Percentiles rank a stretch among this genome's conserved stretches.
Conservation (phyloP, 1,139 yeast species). For the Spencermartinsiella ligniputridi region DNA sequence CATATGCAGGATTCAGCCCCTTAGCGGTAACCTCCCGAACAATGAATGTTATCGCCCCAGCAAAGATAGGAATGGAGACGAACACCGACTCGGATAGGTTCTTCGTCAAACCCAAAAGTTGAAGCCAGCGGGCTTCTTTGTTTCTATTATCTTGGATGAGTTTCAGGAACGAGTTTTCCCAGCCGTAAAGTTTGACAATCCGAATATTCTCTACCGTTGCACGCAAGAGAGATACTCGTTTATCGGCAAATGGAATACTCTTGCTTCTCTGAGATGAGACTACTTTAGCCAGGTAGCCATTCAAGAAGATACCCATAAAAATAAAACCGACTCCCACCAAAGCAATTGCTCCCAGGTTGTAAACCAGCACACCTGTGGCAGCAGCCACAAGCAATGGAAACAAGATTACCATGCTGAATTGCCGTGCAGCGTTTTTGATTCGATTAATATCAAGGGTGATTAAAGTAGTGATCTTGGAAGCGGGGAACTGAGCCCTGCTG, state of each 20-base stretch:
- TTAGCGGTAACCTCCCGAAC: slow-evolving; percentile 52
- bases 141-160: slow-evolving; percentile 43
- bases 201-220: slow-evolving; percentile 59
- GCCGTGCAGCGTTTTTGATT: slow-evolving; percentile 11
- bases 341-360: slow-evolving; percentile 62
- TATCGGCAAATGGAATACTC: slow-evolving; percentile 51
- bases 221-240: slow-evolving; percentile 51
- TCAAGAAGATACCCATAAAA: slow-evolving; percentile 30
- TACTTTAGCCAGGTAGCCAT: slow-evolving; percentile 30
- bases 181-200: slow-evolving; percentile 61
- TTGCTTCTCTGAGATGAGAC: slow-evolving; percentile 42
- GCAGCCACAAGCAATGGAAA: slow-evolving; percentile 50
- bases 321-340: slow-evolving; percentile 49
- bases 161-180: slow-evolving; percentile 56
- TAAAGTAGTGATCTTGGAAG: slow-evolving; percentile 13
- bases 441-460: slow-evolving; percentile 13
- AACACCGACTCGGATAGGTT: slow-evolving; percentile 51
- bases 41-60: slow-evolving; percentile 67
- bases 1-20: slow-evolving; percentile 51
- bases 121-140: slow-evolving; percentile 36
- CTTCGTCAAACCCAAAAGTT: slow-evolving; percentile 33
- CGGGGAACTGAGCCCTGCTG: slow-evolving; percentile 10
- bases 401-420: slow-evolving; percentile 32
- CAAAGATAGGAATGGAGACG: slow-evolving; percentile 56
- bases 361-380: slow-evolving; percentile 54